Percentiles rank a stretch among this genome's conserved stretches.
phyloP scores from a whole-genome alignment of 2,329 filamentous ascomycete species.

The Chaetomium sp. region DNA sequence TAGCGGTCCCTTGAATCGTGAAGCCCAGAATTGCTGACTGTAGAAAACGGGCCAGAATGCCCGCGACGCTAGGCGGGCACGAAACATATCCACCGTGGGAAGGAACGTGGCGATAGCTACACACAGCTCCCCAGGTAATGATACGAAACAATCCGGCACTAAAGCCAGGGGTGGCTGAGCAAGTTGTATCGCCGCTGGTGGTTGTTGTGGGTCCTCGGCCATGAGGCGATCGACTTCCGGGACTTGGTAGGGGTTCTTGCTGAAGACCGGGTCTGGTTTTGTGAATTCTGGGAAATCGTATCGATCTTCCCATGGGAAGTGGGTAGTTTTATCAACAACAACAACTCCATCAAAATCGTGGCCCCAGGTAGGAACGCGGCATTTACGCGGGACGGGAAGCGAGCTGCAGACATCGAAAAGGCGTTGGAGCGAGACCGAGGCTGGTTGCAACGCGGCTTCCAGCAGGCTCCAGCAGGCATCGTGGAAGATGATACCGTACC shows the following conservation, averaged over 20 bases:
- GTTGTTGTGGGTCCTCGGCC: slow-evolving; percentile 5
- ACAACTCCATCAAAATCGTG: slow-evolving; percentile 2
- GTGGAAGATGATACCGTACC: slow-evolving; percentile 1
- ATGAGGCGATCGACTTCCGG: neutral
- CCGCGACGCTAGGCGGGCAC: slow-evolving; percentile 4
- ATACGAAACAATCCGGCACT: neutral
- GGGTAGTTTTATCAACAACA: neutral
- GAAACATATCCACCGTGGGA: slow-evolving; percentile 9
- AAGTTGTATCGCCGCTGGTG: neutral
- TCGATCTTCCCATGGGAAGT: slow-evolving; percentile 15
- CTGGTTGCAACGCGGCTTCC: neutral
- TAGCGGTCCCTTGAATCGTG: neutral
- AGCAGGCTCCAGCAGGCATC: slow-evolving; percentile 15
- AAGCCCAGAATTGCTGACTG: slow-evolving; percentile 16
- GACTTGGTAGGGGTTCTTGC: slow-evolving; percentile 1
- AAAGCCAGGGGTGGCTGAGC: neutral
- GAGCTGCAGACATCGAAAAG: slow-evolving; percentile 10
- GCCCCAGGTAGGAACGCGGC: neutral
- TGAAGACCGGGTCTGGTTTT: neutral
- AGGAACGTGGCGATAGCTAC: neutral
- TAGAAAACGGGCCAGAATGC: slow-evolving; percentile 11
- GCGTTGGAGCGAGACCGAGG: slow-evolving; percentile 4
- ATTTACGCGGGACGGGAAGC: neutral
- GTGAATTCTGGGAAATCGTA: neutral
- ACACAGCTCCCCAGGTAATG: slow-evolving; percentile 7